A percentile compares a stretch with the other conserved stretches of the same genome.
Evolutionary conservation across 768 basidiomycete species (phyloP).

Genomic region (Agrocybe chaxingu): DNA sequence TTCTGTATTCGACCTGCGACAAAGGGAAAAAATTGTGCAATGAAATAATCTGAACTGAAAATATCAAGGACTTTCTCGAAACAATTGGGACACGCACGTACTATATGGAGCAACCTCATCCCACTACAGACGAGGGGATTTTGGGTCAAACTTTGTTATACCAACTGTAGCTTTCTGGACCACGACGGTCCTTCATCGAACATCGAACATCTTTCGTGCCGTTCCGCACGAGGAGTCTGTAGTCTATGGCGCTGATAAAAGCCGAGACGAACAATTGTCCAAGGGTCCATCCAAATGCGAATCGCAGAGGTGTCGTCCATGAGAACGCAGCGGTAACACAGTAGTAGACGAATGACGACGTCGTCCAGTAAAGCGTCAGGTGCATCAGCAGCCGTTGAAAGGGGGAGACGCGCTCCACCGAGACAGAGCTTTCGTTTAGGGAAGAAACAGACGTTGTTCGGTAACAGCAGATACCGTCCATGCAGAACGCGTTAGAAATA

Average conservation of each 20-base stretch:
- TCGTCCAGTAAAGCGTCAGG: conserved; percentile 23
- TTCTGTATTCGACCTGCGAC: too few species aligned
- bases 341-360: conserved; percentile 20
- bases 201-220: too few species aligned
- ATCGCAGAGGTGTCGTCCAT: conserved; percentile 21
- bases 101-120: too few species aligned
- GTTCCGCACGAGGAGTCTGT: conserved; percentile 7
- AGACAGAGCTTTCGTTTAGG: background rate
- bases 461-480: conserved; percentile 17
- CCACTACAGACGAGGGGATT: too few species aligned
- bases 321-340: conserved; percentile 27
- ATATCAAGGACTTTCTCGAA: too few species aligned
- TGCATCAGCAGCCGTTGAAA: conserved; percentile 23
- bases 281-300: conserved; percentile 28
- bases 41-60: too few species aligned
- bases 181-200: too few species aligned
- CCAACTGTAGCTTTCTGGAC: too few species aligned
- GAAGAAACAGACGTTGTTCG: background rate
- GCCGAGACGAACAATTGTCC: conserved; percentile 28
- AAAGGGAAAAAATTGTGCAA: too few species aligned
- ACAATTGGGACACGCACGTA: too few species aligned
- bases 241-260: conserved; percentile 17
- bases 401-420: conserved; percentile 24
- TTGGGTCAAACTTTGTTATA: too few species aligned
- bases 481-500: conserved; percentile 21